A percentile compares a stretch with the other conserved stretches of the same genome.
Evolutionary conservation across 495 filamentous ascomycete genomes (phyloP).

Genomic region (Hypoxylon perforatum): DNA sequence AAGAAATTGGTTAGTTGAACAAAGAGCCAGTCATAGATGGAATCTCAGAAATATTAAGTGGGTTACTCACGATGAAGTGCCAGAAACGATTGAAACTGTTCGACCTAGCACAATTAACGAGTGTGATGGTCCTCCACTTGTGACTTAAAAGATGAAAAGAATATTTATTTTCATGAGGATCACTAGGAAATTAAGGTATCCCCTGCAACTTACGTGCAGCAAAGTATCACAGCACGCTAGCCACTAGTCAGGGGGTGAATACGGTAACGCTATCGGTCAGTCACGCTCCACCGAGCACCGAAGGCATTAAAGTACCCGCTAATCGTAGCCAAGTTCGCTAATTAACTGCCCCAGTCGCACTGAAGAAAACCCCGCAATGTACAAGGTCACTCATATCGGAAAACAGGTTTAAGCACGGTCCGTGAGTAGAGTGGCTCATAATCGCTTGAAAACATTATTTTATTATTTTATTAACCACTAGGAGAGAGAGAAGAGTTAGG

Average conservation of each 20-base stretch:
- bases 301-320: background rate
- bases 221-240: background rate
- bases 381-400: too few species aligned
- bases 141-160: slow-evolving; percentile 9
- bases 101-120: slow-evolving; percentile 5
- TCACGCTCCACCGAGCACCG: slow-evolving; percentile 19
- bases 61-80: slow-evolving; percentile 1
- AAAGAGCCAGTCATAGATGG: slow-evolving; percentile 7
- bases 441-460: too few species aligned
- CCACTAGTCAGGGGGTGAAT: slow-evolving; percentile 1
- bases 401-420: too few species aligned
- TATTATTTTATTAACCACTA: too few species aligned
- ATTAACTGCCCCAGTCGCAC: slow-evolving; percentile 1
- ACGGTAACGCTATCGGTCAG: slow-evolving; percentile 14
- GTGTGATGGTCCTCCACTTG: background rate
- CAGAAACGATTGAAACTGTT: slow-evolving; percentile 8
- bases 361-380: slow-evolving; percentile 12
- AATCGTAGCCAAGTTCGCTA: slow-evolving; percentile 11
- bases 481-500: too few species aligned
- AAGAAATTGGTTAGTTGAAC: background rate
- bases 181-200: background rate
- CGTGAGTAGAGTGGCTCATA: too few species aligned
- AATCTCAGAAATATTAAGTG: background rate
- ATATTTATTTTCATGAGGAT: background rate
- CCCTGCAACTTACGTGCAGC: background rate